Evolutionary conservation across 2,329 filamentous ascomycete species (phyloP).

Genomic region (Cercospora zeina): DNA sequence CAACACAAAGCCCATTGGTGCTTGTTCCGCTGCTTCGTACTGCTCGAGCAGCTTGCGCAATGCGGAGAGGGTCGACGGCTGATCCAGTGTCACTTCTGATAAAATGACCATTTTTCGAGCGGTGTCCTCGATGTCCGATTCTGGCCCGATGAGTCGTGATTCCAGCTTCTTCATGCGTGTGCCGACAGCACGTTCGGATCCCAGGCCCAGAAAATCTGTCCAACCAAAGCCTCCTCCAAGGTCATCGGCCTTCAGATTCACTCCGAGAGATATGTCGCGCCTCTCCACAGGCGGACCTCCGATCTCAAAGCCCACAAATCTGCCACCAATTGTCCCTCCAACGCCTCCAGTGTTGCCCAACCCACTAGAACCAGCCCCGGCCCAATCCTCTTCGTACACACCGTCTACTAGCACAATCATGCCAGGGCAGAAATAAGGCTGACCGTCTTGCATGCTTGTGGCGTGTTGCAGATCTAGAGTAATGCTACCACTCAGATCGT

Average conservation of each 20-base stretch:
- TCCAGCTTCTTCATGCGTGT: slow-evolving; percentile 80
- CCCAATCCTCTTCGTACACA: slow-evolving; percentile 91
- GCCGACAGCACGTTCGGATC: slow-evolving; percentile 82
- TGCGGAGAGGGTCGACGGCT: slow-evolving; percentile 76
- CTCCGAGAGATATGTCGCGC: slow-evolving; percentile 74
- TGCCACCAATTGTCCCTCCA: slow-evolving; percentile 87
- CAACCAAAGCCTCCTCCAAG: slow-evolving; percentile 87
- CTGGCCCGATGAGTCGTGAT: slow-evolving; percentile 58
- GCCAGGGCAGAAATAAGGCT: slow-evolving; percentile 88
- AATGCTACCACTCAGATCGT: slow-evolving; percentile 86
- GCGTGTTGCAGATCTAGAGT: slow-evolving; percentile 79
- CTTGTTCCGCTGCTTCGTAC: slow-evolving; percentile 65
- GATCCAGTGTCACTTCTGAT: slow-evolving; percentile 83
- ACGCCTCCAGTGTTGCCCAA: slow-evolving; percentile 74
- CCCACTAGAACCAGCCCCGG: slow-evolving; percentile 60
- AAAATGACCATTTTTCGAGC: slow-evolving; percentile 67
- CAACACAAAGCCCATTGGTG: slow-evolving; percentile 76
- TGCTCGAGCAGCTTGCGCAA: slow-evolving; percentile 73
- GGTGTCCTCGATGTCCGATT: slow-evolving; percentile 30
- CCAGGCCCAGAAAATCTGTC: slow-evolving; percentile 92
- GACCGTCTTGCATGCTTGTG: slow-evolving; percentile 71
- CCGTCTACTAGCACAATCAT: slow-evolving; percentile 96
- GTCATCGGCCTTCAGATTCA: slow-evolving; percentile 51
- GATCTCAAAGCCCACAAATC: slow-evolving; percentile 86
- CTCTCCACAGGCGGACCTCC: slow-evolving; percentile 90